Base-by-base conservation (phyloP, 78 protist species). In the Cyanophora paradoxa region DNA sequence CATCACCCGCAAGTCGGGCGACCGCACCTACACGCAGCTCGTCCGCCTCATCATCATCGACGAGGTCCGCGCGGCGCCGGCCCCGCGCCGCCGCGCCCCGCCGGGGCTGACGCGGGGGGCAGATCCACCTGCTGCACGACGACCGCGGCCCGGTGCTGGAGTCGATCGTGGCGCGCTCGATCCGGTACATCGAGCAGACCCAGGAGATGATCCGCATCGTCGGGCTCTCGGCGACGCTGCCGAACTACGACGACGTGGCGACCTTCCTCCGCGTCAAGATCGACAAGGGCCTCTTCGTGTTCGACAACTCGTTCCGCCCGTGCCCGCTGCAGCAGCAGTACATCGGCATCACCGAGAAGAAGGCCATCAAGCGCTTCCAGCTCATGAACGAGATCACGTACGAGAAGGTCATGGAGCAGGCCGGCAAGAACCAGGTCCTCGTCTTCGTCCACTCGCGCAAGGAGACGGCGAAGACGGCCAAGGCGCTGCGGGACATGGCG, bases 71-170 rank as follows among this genome's bases (percentile, higher is more conserved):
- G n/a, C n/a, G n/a, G n/a, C n/a, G n/a, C n/a, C n/a, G n/a, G n/a
- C n/a, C n/a, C n/a, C n/a, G n/a, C n/a, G n/a, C n/a, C n/a, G n/a
- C n/a, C n/a, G n/a, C n/a, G n/a, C n/a, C n/a, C n/a, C n/a, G n/a
- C n/a, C n/a, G n/a, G n/a, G n/a, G n/a, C n/a, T n/a, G n/a, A n/a
- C n/a, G n/a, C n/a, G n/a, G n/a, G n/a, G n/a, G n/a, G n/a, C n/a
- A n/a, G 70, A 86, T 98, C 34, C 99, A 98, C 76, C 85, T 98
- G 50, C 88, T 98, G 59, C 99, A 98, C 62, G 99, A 97, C 77
- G 75, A 59, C 58, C 78, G 99, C 13, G 99, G 99, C 0, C 95
- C 99, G 1, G 99, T 98, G 20, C 77, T 98, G 54, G 99, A 98
- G 72, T 44, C 92, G 30, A 65, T 98, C 42, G 88, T 98, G 4